Evolutionary conservation across 768 basidiomycete species (phyloP).

Genomic region (Leucocoprinus leucothites): DNA sequence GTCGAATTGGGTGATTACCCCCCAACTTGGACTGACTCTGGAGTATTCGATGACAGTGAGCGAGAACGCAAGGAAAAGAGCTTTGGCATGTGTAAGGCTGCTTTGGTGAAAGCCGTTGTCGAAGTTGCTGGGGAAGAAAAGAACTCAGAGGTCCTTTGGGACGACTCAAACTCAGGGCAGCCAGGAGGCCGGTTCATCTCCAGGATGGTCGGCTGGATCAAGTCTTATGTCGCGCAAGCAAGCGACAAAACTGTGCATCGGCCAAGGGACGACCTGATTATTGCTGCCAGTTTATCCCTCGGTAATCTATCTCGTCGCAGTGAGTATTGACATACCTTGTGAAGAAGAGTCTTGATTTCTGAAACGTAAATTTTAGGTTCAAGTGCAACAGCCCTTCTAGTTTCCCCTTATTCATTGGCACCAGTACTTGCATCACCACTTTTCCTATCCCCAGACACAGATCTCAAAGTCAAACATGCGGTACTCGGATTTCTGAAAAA

Average conservation of each 20-base stretch:
- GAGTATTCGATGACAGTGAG: slow-evolving; percentile 43
- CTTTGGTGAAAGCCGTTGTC: slow-evolving; percentile 81
- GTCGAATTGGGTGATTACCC: slow-evolving; percentile 72
- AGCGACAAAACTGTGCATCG: slow-evolving; percentile 25
- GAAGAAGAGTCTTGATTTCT: too few relatives aligned
- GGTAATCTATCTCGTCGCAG: slow-evolving; percentile 82
- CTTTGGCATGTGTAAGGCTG: slow-evolving; percentile 82
- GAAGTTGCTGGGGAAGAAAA: slow-evolving; percentile 82
- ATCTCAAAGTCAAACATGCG: slow-evolving; percentile 87
- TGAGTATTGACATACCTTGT: slow-evolving; percentile 25
- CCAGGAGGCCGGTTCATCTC: slow-evolving; percentile 73
- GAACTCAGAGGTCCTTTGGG: slow-evolving; percentile 78
- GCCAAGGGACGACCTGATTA: slow-evolving; percentile 69
- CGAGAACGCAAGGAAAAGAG: slow-evolving; percentile 60
- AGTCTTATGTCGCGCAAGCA: slow-evolving; percentile 44
- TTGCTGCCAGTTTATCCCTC: slow-evolving; percentile 79
- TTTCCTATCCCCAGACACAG: slow-evolving; percentile 52
- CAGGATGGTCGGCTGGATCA: slow-evolving; percentile 77
- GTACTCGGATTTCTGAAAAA: slow-evolving; percentile 86
- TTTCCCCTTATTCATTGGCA: slow-evolving; percentile 63
- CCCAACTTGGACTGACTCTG: slow-evolving; percentile 50
- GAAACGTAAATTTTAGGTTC: slow-evolving; percentile 40
- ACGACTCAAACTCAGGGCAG: slow-evolving; percentile 47
- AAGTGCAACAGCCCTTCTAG: slow-evolving; percentile 57
- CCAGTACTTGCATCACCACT: slow-evolving; percentile 52